Evolutionary conservation across 2,329 filamentous ascomycete species (phyloP), one percentile per base, ranked within the genome.

Genomic region (Monilinia polystroma): DNA sequence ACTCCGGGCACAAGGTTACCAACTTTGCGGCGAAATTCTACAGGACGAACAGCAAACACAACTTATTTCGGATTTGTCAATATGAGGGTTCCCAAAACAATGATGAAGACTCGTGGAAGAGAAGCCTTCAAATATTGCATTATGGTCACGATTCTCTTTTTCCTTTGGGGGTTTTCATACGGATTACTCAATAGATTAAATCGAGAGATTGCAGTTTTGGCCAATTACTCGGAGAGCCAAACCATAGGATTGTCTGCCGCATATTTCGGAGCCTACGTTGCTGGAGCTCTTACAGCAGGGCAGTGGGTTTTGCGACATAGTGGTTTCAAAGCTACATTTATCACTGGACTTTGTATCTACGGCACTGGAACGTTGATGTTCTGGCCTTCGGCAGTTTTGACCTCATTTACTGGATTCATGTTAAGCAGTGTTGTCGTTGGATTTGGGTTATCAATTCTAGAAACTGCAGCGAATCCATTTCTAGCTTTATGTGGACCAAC

Each of bases 81-180:
- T 73, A 87, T 92, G 79, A 80, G 81, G 49, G 80, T 81, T 69
- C 87, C 87, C 3, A 91, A 91, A 77, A 90, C 87, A 74, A 87
- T 93, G 81, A 84, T 92, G 10, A 81, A 86, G 29, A 85, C 87
- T 66, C 86, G 84, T 1, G 82, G 82, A 1, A 76, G 78, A 14
- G 89, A 93, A 69, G 90, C 89, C 0, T 79, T 90, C 71, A 90
- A 87, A 70, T 91, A 92, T 70, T 88, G 90, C 73, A 83, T 85
- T 20, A 81, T 92, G 70, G 92, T 96, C 29, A 91, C 90, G 1
- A 84, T 93, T 8, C 81, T 97, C 0, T 96, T 97, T 78, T 87
- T 96, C 70, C 80, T 97, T 3, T 96, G 92, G 93, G 93, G 93
- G 0, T 90, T 97, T 67, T 93, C 92, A 0, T 97, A 97, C 72